Percentiles rank a stretch among this genome's conserved stretches.
phyloP scores from a whole-genome alignment of 495 filamentous ascomycete genomes.

The Penicillium cataractarum region DNA sequence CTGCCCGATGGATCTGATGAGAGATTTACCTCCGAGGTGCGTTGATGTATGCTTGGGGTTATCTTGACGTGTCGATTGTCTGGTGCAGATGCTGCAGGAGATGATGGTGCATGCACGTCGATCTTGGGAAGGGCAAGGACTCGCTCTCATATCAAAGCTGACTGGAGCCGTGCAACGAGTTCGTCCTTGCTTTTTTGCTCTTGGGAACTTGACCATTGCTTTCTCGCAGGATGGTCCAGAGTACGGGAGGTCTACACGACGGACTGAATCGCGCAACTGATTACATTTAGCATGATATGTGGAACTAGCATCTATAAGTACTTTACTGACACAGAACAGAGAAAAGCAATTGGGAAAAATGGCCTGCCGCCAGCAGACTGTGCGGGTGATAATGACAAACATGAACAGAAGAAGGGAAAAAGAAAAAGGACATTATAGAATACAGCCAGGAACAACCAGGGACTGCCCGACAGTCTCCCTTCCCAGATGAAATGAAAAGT shows the following conservation, averaged over 20 bases:
- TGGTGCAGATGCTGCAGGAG: constrained; percentile 7
- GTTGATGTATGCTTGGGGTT: neutral
- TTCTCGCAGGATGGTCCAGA: neutral
- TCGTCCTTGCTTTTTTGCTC: constrained; percentile 6
- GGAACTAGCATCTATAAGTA: constrained; percentile 26
- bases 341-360: constrained; percentile 23
- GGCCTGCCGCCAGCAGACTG: constrained; percentile 31
- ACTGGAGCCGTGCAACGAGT: constrained; percentile 13
- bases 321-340: constrained; percentile 25
- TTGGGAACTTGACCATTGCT: constrained; percentile 9
- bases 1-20: too few relatives aligned
- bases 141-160: constrained; percentile 1
- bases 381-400: constrained; percentile 35
- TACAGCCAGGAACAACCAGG: constrained; percentile 28
- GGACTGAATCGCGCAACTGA: constrained; percentile 19
- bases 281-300: constrained; percentile 33
- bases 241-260: neutral
- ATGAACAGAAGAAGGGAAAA: constrained; percentile 35
- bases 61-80: neutral
- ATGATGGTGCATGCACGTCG: constrained; percentile 7
- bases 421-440: constrained; percentile 33
- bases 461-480: constrained; percentile 18
- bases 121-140: neutral
- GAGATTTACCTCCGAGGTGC: neutral
- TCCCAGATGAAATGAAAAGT: constrained; percentile 22